Percentiles rank a stretch among this genome's conserved stretches.
Conservation (phyloP, 257 asterid genomes). For the Agastache rugosa region DNA sequence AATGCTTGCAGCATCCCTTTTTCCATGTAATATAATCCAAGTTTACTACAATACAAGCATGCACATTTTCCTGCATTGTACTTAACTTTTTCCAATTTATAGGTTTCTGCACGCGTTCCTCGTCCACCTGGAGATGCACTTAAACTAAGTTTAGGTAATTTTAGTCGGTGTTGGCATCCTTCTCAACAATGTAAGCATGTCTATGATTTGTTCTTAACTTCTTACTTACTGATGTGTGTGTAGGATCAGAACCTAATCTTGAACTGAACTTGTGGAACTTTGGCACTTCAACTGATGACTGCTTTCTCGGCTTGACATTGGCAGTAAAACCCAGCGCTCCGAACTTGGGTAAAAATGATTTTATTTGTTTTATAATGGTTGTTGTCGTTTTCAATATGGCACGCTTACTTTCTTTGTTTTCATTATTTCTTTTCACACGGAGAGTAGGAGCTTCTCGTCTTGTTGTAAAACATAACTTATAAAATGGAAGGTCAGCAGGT, state of each 20-base stretch:
- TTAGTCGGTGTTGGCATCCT: conserved; percentile 39
- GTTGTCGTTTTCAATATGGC: conserved; percentile 22
- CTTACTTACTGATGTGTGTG: conserved; percentile 31
- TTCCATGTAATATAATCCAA: conserved; percentile 63
- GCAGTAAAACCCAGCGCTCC: conserved; percentile 89
- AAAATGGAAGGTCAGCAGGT: conserved; percentile 21
- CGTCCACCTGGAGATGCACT: conserved; percentile 66
- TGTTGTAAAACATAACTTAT: conserved; percentile 3
- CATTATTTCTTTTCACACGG: conserved; percentile 8
- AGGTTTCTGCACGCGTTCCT: conserved; percentile 70
- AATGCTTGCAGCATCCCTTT: conserved; percentile 90
- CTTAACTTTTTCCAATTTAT: conserved; percentile 47
- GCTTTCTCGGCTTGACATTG: conserved; percentile 93
- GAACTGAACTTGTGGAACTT: conserved; percentile 96
- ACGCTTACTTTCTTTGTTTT: neutral
- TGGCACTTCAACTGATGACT: conserved; percentile 70
- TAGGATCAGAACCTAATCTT: conserved; percentile 91
- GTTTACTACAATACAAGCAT: conserved; percentile 29
- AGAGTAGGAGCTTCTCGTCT: neutral
- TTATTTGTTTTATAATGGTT: conserved; percentile 3
- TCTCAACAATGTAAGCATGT: conserved; percentile 32
- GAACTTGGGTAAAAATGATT: conserved; percentile 56
- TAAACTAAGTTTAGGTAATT: conserved; percentile 69
- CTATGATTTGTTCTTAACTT: conserved; percentile 27
- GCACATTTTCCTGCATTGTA: conserved; percentile 25